Base-by-base conservation (phyloP, 164 flowering plant genomes). In the Vitis vinifera region DNA sequence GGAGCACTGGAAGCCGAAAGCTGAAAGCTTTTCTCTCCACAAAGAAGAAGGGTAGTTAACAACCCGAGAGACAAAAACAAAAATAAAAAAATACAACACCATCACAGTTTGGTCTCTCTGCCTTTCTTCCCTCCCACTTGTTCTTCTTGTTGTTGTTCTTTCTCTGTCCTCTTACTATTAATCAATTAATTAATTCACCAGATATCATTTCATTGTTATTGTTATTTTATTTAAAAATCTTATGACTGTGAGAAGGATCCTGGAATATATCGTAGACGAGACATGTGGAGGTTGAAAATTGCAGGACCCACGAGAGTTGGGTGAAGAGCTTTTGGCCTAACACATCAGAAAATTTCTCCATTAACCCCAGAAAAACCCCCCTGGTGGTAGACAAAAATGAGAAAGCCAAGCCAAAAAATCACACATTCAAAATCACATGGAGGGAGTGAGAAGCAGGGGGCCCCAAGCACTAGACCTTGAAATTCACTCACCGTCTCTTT, bases 121-220 rank as follows among this genome's bases (percentile, higher is more conserved):
- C 16, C 27, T 65, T 16, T 63, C 73, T 75, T 75, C 50, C 55
- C 66, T 65, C 66, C 59, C 70, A 69, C 71, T 62, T 67, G 48
- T 63, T 17, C 68, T 63, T 62, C 62, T 44, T 37, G 75, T 23
- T 50, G 66, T 31, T 37, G 69, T 60, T 16, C 30, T 59, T 58
- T 65, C 60, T 3, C 4, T 37, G 44, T 37, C 44, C 44, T 37
- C 7, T 37, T 37, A 37, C 44, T 37, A 37, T 23, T 23, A 23
- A 23, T 37, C 44, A 37, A 4, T 37, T 37, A 37, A 37, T 37
- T 37, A 37, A 37, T 37, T 37, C 44, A 4, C 7, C 44, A 37
- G 7, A 37, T 37, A 23, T 23, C 2, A 0, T 31, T 37, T 17
- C 53, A 15, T 14, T 51, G 6, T 30, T 15, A 2, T 13, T 50